Evolutionary conservation across 192 early-diverging fungal genomes (phyloP), one percentile per base, ranked within the genome.

Genomic region (Mortierella antarctica): DNA sequence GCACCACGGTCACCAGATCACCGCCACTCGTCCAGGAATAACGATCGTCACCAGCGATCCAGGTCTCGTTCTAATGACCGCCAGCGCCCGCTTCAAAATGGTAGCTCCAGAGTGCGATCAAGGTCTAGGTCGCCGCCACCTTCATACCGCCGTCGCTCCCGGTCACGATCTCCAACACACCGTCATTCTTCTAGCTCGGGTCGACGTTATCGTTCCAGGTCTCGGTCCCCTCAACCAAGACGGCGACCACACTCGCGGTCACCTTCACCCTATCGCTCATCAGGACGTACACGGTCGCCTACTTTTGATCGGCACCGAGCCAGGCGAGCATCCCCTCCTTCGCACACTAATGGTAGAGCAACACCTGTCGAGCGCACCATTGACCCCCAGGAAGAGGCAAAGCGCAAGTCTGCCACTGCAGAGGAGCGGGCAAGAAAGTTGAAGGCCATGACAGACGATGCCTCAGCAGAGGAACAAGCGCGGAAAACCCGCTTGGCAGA

Each of bases 371-470:
- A 7, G 21, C 7, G n/a, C 14, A 20, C 53, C 15, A 55, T 18
- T n/a, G 15, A 12, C 9, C 5, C 23, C 57, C 10, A 66, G 18
- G 73, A 74, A 9, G 47, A 67, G 20, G 69, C 50, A 14, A 51
- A 61, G n/a, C 39, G 46, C 5, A 57, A 73, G 39, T 65, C 73
- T 48, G 57, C 59, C 12, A 42, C 67, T 20, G 68, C 46, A 40
- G 62, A 67, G 40, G 74, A 79, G 51, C 41, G 65, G 7, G 67
- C 66, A 11, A 54, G 65, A 59, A 75, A 62, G 21, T 44, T 88
- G 47, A 67, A 65, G 54, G 86, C 75, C 7, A 87, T 87, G 86
- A 48, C 78, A n/a, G 70, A 70, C 1, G 66, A 87, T 82, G 86
- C 86, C 2, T 45, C 56, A 10, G 73, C 71, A 14, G 70, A 81